Evolutionary conservation across 2,329 filamentous ascomycete species (phyloP), one percentile per base, ranked within the genome.

Genomic region (Aspergillus aculeatinus): DNA sequence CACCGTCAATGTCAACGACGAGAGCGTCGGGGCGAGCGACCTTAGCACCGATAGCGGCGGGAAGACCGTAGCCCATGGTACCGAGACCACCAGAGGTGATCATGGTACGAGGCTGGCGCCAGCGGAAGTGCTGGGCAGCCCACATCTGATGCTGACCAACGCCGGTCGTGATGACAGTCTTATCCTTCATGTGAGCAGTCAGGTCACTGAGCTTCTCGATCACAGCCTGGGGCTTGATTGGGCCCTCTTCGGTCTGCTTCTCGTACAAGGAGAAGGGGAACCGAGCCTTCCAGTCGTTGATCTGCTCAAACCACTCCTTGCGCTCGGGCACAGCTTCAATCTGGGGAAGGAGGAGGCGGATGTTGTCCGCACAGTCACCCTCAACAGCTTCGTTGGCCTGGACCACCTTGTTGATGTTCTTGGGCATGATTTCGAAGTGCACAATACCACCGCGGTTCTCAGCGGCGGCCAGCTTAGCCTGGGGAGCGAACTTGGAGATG

Each of bases 371-470:
- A 31, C 96, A 91, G 72, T 98, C 94, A 60, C 95, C 95, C 79
- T 96, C 94, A 19, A 98, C 89, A 50, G 95, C 94, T 80, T 97
- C 92, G 48, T 91, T 97, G 7, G 94, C 93, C 79, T 98, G 92
- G 14, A 99, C 90, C 48, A 98, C 93, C 85, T 98, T 99, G 87
- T 98, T 98, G 81, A 98, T 98, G 82, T 99, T 98, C 88, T 99
- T 99, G 70, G 95, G 94, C 89, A 98, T 90, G 71, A 99, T 94
- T 76, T 98, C 94, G 72, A 98, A 98, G 78, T 99, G 94, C 16
- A 98, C 86, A 70, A 99, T 98, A 72, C 95, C 95, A 70, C 95
- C 95, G 63, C 92, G 90, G 57, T 88, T 88, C 80, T 96, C 91
- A 11, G 85, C 82, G 4, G 92, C 94, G 0, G 95, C 95, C 14